phyloP scores from a whole-genome alignment of 306 rosid genomes.

The Rosa lucieae region DNA sequence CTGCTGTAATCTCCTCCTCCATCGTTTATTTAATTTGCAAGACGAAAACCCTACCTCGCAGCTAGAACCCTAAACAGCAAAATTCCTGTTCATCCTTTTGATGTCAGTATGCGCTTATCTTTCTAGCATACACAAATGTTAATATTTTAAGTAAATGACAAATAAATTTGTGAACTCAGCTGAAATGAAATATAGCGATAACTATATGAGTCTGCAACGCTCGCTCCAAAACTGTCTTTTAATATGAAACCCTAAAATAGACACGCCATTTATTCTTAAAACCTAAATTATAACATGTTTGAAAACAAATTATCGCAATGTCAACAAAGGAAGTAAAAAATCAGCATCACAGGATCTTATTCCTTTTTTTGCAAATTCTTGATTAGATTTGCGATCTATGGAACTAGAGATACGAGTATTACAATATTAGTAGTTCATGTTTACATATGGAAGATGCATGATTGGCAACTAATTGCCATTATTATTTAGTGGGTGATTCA shows the following conservation, averaged over 20 bases:
- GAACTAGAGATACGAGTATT: background rate
- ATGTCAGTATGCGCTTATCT: background rate
- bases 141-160: background rate
- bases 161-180: background rate
- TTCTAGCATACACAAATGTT: background rate
- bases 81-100: background rate
- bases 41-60: background rate
- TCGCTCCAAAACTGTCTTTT: background rate
- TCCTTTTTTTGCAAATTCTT: background rate
- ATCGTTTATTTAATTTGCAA: background rate
- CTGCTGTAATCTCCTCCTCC: constrained; percentile 1
- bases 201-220: background rate
- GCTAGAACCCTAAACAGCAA: background rate
- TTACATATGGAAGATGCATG: background rate
- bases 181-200: background rate
- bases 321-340: background rate
- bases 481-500: constrained; percentile 1
- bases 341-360: background rate
- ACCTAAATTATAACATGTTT: background rate
- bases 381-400: background rate
- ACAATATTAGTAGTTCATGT: background rate
- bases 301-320: background rate
- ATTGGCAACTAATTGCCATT: constrained; percentile 23
- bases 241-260: background rate
- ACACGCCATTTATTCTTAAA: background rate